Evolutionary conservation across 495 filamentous ascomycete species (phyloP).

Genomic region (Peziza echinospora): DNA sequence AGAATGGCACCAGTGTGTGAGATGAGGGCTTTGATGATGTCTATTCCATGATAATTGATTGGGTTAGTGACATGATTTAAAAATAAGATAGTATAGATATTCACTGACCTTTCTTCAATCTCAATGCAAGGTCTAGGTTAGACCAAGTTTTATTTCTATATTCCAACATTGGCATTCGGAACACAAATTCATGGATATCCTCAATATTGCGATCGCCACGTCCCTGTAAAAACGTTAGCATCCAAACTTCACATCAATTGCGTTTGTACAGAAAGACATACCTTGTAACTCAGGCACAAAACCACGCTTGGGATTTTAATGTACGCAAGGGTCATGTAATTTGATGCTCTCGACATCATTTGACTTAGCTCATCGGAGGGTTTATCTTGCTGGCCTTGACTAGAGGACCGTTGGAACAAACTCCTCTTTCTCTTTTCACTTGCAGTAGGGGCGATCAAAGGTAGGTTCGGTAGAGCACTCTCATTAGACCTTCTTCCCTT

Average conservation of each 20-base stretch:
- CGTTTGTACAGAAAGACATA: slow-evolving; percentile 2
- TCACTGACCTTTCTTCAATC: slow-evolving; percentile 45
- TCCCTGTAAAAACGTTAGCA: slow-evolving; percentile 25
- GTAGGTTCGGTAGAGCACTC: slow-evolving; percentile 22
- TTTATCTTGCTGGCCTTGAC: slow-evolving; percentile 22
- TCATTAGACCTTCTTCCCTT: slow-evolving; percentile 7
- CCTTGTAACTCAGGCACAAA: slow-evolving; percentile 84
- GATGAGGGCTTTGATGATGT: slow-evolving; percentile 81
- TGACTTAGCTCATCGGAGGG: slow-evolving; percentile 83
- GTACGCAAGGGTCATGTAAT: slow-evolving; percentile 91
- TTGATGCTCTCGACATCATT: slow-evolving; percentile 89
- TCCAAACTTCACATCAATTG: neutral
- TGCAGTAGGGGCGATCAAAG: slow-evolving; percentile 8
- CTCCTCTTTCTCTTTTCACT: slow-evolving; percentile 26
- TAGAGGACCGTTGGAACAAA: slow-evolving; percentile 15
- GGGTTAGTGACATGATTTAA: no score
- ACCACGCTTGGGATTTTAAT: slow-evolving; percentile 90
- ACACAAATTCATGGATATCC: slow-evolving; percentile 93
- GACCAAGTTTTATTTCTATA: slow-evolving; percentile 99
- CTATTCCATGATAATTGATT: slow-evolving; percentile 18
- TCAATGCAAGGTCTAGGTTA: slow-evolving; percentile 79
- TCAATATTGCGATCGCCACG: slow-evolving; percentile 84
- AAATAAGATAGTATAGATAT: no score
- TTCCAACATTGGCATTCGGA: slow-evolving; percentile 81
- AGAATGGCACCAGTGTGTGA: slow-evolving; percentile 91